phyloP scores from a whole-genome alignment of 306 rosid species.

The Biancaea sappan region DNA sequence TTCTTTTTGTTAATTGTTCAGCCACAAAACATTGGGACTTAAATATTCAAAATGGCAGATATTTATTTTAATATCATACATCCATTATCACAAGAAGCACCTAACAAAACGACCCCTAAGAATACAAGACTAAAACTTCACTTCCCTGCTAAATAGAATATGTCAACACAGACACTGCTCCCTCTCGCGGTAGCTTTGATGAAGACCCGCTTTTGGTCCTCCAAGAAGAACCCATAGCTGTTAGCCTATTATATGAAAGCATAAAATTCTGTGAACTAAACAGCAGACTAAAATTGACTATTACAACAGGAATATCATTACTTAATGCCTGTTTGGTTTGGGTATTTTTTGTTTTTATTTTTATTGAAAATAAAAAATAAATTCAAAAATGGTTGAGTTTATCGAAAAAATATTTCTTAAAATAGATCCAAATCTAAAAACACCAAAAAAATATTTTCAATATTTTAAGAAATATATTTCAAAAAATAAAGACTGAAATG shows the following conservation, averaged over 20 bases:
- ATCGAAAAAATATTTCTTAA: no score
- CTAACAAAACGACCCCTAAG: neutral
- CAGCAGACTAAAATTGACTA: neutral
- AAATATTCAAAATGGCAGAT: neutral
- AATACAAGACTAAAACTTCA: neutral
- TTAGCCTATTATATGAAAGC: neutral
- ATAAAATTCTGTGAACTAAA: no score
- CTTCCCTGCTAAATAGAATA: neutral
- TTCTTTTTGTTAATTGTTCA: neutral
- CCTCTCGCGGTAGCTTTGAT: neutral
- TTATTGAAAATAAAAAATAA: no score
- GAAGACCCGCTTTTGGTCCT: neutral
- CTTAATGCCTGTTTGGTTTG: no score
- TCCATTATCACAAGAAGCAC: neutral
- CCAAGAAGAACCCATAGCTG: neutral
- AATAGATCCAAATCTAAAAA: no score
- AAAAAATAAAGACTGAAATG: no score
- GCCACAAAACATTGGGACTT: neutral
- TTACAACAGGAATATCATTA: neutral
- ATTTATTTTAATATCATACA: neutral
- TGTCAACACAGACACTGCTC: neutral
- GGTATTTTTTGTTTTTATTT: no score
- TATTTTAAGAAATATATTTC: no score
- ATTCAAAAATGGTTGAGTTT: no score
- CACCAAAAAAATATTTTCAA: no score